phyloP scores from a whole-genome alignment of 2,329 filamentous ascomycete genomes.

The Pseudogymnoascus sp. region DNA sequence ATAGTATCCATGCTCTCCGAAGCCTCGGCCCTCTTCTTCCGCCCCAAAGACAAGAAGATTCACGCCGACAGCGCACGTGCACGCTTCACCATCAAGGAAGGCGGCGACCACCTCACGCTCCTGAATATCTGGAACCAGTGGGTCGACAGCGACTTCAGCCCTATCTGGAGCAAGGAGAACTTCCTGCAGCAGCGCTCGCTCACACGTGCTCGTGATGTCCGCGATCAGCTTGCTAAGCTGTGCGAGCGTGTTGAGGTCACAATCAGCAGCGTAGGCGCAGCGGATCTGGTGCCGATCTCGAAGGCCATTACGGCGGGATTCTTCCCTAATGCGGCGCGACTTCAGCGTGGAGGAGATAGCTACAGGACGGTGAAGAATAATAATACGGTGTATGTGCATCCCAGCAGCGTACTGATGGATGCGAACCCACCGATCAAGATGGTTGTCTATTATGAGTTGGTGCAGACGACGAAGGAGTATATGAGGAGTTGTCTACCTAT shows the following conservation, averaged over 20 bases:
- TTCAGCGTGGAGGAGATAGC: constrained; percentile 75
- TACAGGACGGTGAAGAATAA: constrained; percentile 91
- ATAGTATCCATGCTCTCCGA: constrained; percentile 94
- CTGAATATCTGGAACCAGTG: constrained; percentile 95
- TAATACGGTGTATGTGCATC: constrained; percentile 85
- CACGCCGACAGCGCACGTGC: constrained; percentile 86
- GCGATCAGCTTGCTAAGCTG: constrained; percentile 83
- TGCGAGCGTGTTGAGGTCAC: constrained; percentile 88
- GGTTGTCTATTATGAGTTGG: constrained; percentile 79
- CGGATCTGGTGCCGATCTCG: constrained; percentile 70
- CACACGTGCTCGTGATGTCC: constrained; percentile 79
- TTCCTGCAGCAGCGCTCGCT: constrained; percentile 89
- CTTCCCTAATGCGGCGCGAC: constrained; percentile 81
- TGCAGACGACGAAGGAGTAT: constrained; percentile 82
- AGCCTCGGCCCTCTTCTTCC: constrained; percentile 81
- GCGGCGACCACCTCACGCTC: constrained; percentile 80
- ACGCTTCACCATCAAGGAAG: constrained; percentile 82
- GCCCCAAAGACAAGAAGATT: constrained; percentile 94
- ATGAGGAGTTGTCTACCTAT: constrained; percentile 84
- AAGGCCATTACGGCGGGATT: constrained; percentile 86
- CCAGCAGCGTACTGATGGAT: constrained; percentile 71
- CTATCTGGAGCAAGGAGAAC: constrained; percentile 84
- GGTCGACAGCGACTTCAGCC: constrained; percentile 83
- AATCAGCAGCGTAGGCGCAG: constrained; percentile 57
- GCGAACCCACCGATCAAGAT: constrained; percentile 68